Conservation (phyloP, 2,329 filamentous ascomycete genomes). For the Ophiostoma sp. region DNA sequence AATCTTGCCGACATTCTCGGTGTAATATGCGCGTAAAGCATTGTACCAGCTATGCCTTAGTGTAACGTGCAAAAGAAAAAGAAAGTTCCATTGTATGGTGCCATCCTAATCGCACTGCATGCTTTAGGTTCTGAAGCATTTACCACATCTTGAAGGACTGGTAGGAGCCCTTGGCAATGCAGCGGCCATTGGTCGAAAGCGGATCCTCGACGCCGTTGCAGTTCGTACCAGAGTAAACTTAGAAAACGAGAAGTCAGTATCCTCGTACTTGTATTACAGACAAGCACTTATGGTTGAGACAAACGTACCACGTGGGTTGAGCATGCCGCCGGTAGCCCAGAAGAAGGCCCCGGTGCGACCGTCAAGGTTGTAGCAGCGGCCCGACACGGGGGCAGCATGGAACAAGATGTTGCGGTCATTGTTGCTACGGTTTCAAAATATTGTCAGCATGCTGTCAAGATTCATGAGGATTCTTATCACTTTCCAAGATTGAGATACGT, state of each 20-base stretch:
- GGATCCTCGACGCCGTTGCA: constrained; percentile 15
- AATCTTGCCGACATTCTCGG: background rate
- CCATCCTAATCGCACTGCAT: background rate
- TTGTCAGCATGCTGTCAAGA: background rate
- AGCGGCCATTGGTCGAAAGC: constrained; percentile 5
- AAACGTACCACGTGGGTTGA: constrained; percentile 8
- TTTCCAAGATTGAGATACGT: background rate
- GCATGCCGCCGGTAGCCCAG: constrained; percentile 17
- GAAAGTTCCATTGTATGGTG: no score
- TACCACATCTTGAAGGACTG: constrained; percentile 16
- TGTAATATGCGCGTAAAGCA: background rate
- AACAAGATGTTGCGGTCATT: constrained; percentile 15
- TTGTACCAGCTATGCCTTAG: background rate
- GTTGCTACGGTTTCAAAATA: background rate
- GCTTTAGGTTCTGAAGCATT: background rate
- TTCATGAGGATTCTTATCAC: background rate
- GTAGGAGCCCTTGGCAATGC: constrained; percentile 11
- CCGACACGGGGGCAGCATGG: constrained; percentile 7
- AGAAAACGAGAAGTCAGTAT: no score
- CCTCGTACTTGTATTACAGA: background rate
- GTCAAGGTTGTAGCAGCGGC: constrained; percentile 15
- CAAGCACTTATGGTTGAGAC: no score
- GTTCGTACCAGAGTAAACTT: background rate
- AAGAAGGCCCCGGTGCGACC: background rate
- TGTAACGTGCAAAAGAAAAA: background rate